Base-by-base conservation (phyloP, 208 protist species). In the Leishmania major region DNA sequence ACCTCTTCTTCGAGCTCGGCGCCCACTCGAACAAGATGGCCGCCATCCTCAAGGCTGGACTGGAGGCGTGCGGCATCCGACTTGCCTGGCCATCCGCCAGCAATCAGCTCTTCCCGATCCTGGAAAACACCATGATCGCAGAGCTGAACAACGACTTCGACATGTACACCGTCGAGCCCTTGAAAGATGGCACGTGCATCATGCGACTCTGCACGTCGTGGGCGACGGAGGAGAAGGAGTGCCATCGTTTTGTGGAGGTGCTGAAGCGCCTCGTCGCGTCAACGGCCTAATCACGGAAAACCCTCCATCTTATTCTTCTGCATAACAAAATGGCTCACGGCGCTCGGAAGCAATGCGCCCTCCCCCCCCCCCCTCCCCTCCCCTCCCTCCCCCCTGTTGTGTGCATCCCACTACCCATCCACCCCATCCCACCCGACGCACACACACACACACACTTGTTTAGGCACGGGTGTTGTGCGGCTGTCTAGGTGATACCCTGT, bases 11-110 rank as follows among this genome's bases (percentile, higher is more conserved):
- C 17, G 77, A 83, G 37, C 77, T 88, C 66, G 86, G 81, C 55
- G 62, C 43, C 19, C 89, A 92, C 72, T 70, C 87, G 31, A 92
- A 92, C 82, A 79, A 78, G 81, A 89, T 84, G 55, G 87, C 87
- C 13, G 60, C 59, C 53, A 90, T 92, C 43, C 64, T 90, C 3
- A 77, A 80, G 72, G 28, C 78, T 0, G 89, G 87, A 17, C 49
- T 92, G 59, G n/a, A 80, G 40, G 77, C 75, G 66, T 92, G 89
- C 70, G 89, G 89, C 51, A 77, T 84, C 45, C 62, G 79, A 57
- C 78, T 88, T 77, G 71, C 80, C 22, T 81, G 70, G 62, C 37
- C 79, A 40, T 82, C 80, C 11, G 47, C 31, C 43, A 90, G 87
- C 35, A 92, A 92, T 73, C 82, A 89, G 78, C 82, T 80, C 45